Evolutionary conservation across 2,329 filamentous ascomycete genomes (phyloP).

Genomic region (Xylariales sp.): DNA sequence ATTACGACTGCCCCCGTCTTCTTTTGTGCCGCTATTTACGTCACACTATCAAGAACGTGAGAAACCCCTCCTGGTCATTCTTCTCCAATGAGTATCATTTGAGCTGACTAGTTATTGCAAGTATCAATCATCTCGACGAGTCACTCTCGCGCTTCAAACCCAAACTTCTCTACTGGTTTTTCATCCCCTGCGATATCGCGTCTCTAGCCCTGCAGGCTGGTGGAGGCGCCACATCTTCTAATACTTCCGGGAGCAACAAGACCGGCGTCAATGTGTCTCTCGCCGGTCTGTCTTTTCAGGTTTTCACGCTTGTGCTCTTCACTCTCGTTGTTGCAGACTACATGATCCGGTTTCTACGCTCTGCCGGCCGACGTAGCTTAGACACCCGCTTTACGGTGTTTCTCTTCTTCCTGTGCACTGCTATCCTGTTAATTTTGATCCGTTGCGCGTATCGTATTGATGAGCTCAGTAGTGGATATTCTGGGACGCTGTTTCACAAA

Average conservation of each 20-base stretch:
- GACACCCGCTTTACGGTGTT: conserved; percentile 40
- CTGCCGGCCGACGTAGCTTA: conserved; percentile 1
- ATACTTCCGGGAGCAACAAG: conserved; percentile 38
- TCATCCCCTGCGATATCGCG: conserved; percentile 36
- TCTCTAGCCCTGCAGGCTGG: conserved; percentile 40
- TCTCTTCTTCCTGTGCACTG: conserved; percentile 42
- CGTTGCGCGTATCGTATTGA: conserved; percentile 55
- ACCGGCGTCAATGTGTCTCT: conserved; percentile 44
- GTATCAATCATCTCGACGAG: conserved; percentile 28
- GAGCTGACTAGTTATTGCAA: conserved; percentile 17
- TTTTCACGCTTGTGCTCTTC: conserved; percentile 51
- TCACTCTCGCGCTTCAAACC: conserved; percentile 19
- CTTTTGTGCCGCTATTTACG: conserved; percentile 61
- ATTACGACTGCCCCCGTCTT: conserved; percentile 54
- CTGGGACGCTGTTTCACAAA: conserved; percentile 42
- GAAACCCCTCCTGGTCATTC: no score
- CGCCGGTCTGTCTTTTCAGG: conserved; percentile 54
- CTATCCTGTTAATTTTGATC: conserved; percentile 51
- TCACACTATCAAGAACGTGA: conserved; percentile 47
- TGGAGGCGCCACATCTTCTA: conserved; percentile 35
- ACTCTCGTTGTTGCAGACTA: conserved; percentile 41
- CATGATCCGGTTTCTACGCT: conserved; percentile 22
- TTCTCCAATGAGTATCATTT: no score
- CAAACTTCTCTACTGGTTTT: conserved; percentile 21
- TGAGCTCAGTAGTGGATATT: conserved; percentile 54